Base-by-base conservation (phyloP, 257 asterid species). In the Coffea canephora region DNA sequence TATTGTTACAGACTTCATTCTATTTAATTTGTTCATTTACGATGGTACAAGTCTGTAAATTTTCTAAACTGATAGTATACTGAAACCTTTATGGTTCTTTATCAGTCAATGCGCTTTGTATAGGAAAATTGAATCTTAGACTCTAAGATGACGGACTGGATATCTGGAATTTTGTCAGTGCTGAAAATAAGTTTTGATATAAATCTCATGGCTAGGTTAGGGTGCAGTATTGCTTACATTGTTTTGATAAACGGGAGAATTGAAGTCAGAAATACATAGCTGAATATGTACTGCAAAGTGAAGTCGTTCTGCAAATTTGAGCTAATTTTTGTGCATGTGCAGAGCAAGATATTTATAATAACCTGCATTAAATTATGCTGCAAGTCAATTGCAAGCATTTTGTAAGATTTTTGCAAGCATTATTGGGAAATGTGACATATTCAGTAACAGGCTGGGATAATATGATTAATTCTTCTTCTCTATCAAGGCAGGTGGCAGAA, bases 401-500 rank as follows among this genome's bases (percentile, higher is more conserved):
- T 31, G 34, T 31, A 31, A 31, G 34, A 31, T 31, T 31, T 31
- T 31, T 31, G 34, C 34, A 31, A 31, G 34, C 34, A 31, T 31
- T 31, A 31, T 31, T 31, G 34, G 34, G 34, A 31, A 31, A 31
- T 31, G 34, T 31, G 34, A 31, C 34, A 31, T 31, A 31, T 31
- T 31, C 34, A 31, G 34, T 31, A 0, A 31, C 34, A 31, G 1
- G 34, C 31, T 19, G 46, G 50, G 11, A 31, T 67, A 27, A 59
- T 64, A 31, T 79, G 41, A 72, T 68, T 46, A 39, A 50, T 68
- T 39, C 27, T n/a, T 69, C 14, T 55, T 73, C 55, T 64, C 31
- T 46, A 11, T 23, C 27, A 8, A 21, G 23, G 72, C 84, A 75
- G 84, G 64, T 45, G 67, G 74, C 10, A 57, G 68, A 81, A 55